These are phyloP conservation scores for Petunia hybrid DNA, from an alignment of 305 asterid genomes.

Conservation along the genomic window DNA sequence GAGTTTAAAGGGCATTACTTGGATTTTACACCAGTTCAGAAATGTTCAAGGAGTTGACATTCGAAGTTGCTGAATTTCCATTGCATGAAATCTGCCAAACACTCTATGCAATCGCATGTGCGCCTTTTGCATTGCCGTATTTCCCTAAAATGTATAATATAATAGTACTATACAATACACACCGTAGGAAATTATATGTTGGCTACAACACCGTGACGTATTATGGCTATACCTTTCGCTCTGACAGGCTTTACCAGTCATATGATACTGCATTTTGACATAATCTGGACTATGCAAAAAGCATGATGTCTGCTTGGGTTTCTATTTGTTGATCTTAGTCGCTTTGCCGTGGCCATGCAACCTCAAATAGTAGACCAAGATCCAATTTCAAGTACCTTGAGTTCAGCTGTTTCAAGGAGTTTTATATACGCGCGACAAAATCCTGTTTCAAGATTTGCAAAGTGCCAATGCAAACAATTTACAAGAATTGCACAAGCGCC, in stretches of 20 bases:
- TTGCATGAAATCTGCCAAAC: too few relatives aligned
- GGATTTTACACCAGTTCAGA: too few relatives aligned
- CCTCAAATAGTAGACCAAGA: background rate
- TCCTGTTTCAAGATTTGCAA: slow-evolving; percentile 25
- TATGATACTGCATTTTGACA: background rate
- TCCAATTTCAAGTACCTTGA: background rate
- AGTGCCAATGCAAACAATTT: slow-evolving; percentile 27
- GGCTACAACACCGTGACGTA: too few relatives aligned
- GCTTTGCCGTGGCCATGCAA: background rate
- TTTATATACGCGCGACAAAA: background rate
- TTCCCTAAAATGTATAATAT: too few relatives aligned
- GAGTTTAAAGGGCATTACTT: background rate
- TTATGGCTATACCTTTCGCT: background rate
- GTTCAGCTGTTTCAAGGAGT: background rate
- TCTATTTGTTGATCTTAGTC: too few relatives aligned
- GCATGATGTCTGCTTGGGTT: background rate
- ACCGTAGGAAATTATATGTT: too few relatives aligned
- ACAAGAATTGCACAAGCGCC: slow-evolving; percentile 39
- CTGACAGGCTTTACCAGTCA: too few relatives aligned
- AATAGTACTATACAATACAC: too few relatives aligned
- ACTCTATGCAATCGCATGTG: too few relatives aligned
- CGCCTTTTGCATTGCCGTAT: too few relatives aligned
- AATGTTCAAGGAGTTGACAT: too few relatives aligned
- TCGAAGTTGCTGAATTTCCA: too few relatives aligned
- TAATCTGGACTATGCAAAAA: background rate